phyloP scores from a whole-genome alignment of 257 asterid species.

The Salvia miltiorrhiza region DNA sequence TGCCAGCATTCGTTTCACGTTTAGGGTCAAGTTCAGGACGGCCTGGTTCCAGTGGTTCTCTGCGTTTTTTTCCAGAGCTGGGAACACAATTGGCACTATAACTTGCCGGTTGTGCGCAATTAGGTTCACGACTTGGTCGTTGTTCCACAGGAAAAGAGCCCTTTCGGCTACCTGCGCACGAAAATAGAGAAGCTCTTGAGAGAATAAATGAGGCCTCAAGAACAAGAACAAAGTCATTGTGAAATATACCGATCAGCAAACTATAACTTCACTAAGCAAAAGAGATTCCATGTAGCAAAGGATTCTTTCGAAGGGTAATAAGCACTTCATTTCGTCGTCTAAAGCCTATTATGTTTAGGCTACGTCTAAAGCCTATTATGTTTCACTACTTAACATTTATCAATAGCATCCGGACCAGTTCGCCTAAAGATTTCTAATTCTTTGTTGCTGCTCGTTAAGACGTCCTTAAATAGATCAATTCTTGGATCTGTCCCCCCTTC shows the following conservation, averaged over 20 bases:
- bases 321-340: neutral
- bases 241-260: neutral
- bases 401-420: neutral
- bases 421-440: neutral
- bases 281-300: too few species aligned
- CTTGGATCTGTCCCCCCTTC: neutral
- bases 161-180: conserved; percentile 81
- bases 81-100: conserved; percentile 71
- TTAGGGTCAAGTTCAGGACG: conserved; percentile 62
- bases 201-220: neutral
- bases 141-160: conserved; percentile 81
- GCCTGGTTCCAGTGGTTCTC: conserved; percentile 81
- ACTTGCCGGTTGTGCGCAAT: conserved; percentile 68
- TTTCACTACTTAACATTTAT: neutral
- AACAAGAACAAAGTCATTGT: neutral
- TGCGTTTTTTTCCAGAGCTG: conserved; percentile 66
- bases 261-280: too few species aligned
- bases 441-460: neutral
- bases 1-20: conserved; percentile 58
- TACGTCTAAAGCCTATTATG: neutral
- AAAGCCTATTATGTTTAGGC: neutral
- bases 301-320: too few species aligned
- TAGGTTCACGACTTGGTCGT: conserved; percentile 61
- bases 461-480: too few species aligned
- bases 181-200: neutral